Evolutionary conservation across 2,329 filamentous ascomycete genomes (phyloP), one percentile per base, ranked within the genome.

Genomic region (Emmonsia crescens): DNA sequence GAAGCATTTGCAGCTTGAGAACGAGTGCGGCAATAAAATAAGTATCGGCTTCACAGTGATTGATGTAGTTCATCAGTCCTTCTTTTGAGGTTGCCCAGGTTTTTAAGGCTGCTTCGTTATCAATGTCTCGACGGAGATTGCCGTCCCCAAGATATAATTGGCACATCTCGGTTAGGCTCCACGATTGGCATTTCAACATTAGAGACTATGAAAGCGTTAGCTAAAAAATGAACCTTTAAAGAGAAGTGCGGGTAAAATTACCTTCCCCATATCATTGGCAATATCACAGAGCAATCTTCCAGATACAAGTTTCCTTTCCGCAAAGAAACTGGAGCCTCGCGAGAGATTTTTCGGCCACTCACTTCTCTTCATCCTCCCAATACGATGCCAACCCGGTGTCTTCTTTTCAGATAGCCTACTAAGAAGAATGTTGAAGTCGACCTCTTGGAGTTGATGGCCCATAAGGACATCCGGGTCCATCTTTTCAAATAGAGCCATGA

Each of bases 161-260:
- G 73, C 91, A 96, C 92, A 99, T 99, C 75, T 99, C 94, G 1
- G 93, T 95, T 74, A 99, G 81, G 74, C 89, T 96, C 94, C 94
- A 99, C 2, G 92, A 96, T 75, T 96, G 93, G 74, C 94, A 99
- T 77, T 96, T 96, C 69, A 84, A 87, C 93, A 97, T 97, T 66
- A 91, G 84, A 12, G 93, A 96, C 79, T 80, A 68, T 52, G 44
- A 51, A 4, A 51, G 5, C 0, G 65, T 76, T 60, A 77, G 71
- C 58, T 27, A 60, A 36, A 59, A 27, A 56, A n/a, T 36, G 19
- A 33, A 42, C 21, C 12, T 14, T 21, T 51, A 29, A 33, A 54
- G 12, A 14, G 14, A n/a, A n/a, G 48, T 29, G 51, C 21, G 38
- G 58, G 46, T 68, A 65, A 33, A 55, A 21, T 19, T 69, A 79